Evolutionary conservation across 768 basidiomycete species (phyloP), one percentile per base, ranked within the genome.

Genomic region (Suillus discolor): DNA sequence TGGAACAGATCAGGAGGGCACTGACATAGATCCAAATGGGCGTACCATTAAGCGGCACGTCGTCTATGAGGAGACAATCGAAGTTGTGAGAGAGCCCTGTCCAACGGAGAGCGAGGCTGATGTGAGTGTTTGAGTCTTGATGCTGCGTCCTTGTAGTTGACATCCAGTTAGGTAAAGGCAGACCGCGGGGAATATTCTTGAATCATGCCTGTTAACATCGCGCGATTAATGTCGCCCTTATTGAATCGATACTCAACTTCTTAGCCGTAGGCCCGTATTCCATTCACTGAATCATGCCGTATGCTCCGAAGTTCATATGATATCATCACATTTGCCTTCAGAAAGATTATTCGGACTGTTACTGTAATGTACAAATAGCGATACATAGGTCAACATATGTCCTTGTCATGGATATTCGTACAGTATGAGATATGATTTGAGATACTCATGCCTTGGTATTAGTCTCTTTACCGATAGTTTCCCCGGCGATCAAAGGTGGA

Each of bases 401-500:
- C 28, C 28, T 5, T 54, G 28, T 54, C 9, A 54, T 57, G 34
- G 3, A 57, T 38, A 8, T 7, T 16, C 23, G 5, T 59, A 23
- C 16, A 25, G 39, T 20, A 20, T 18, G 13, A 41, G 4, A 39
- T 16, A n/a, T 20, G 18, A 28, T 11, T 18, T 23, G 5, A 18
- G 16, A 41, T 20, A 8, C 39, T 25, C 39, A 28, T 60, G 25
- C 41, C 41, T 60, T 60, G 18, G 49, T 16, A 9, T 66, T 59
- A 28, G 6, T 57, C 7, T 67, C 69, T 18, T 70, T 60, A 20
- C 76, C 76, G 1, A 78, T 1, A 2, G 66, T 76, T 62, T 77
- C 75, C 5, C 75, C 76, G 18, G 70, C 65, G 4, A 68, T 9
- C n/a, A 78, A 55, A 4, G 73, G 76, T 0, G 76, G 75, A 49